A percentile compares a stretch with the other conserved stretches of the same genome.
Conservation (phyloP, 768 basidiomycete genomes). For the Calocybe gangraenosa region DNA sequence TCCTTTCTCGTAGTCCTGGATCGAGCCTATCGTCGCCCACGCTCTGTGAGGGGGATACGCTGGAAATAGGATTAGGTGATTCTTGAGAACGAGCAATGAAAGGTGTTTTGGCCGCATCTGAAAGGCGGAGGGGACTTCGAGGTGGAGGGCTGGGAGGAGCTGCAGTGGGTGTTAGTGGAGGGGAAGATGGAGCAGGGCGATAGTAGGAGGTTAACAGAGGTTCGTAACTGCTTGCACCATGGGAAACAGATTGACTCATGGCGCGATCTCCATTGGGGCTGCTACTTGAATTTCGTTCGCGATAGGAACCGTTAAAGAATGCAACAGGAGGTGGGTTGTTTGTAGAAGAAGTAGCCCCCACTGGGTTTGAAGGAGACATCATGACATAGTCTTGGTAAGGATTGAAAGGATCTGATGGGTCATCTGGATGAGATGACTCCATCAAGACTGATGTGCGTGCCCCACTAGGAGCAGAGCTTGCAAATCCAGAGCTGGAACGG, state of each 20-base stretch:
- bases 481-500: constrained; percentile 34
- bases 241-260: constrained; percentile 37
- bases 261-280: constrained; percentile 24
- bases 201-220: constrained; percentile 49
- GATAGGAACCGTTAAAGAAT: constrained; percentile 23
- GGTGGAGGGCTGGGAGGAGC: constrained; percentile 29
- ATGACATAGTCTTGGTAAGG: constrained; percentile 48
- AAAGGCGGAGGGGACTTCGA: constrained; percentile 27
- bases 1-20: constrained; percentile 36
- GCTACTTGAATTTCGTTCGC: constrained; percentile 28
- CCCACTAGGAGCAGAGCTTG: constrained; percentile 23
- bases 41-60: constrained; percentile 28
- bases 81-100: constrained; percentile 10
- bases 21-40: constrained; percentile 39
- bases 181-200: constrained; percentile 19
- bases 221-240: constrained; percentile 57
- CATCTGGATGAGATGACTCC: constrained; percentile 31
- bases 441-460: constrained; percentile 33
- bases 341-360: constrained; percentile 27
- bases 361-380: constrained; percentile 17
- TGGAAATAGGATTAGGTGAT: constrained; percentile 9
- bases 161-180: constrained; percentile 18
- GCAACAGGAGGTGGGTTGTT: constrained; percentile 38
- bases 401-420: constrained; percentile 35
- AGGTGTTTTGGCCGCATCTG: constrained; percentile 17